A percentile compares a stretch with the other conserved stretches of the same genome.
These are phyloP conservation scores for Helotiales sp. DNA, from an alignment of 2,329 filamentous ascomycete genomes.

Conservation along the genomic window DNA sequence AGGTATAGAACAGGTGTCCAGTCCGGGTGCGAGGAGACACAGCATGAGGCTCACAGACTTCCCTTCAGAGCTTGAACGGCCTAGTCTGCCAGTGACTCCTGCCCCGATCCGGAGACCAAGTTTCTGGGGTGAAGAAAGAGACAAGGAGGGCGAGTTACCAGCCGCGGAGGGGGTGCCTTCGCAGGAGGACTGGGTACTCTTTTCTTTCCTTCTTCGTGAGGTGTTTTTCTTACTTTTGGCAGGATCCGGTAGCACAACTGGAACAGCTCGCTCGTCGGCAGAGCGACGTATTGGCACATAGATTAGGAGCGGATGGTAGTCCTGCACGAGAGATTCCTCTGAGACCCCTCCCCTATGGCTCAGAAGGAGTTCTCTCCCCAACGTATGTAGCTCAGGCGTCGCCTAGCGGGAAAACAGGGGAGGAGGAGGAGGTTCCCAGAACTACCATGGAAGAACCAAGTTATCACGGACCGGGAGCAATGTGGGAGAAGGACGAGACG, in stretches of 20 bases:
- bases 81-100: conserved; percentile 88
- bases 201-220: conserved; percentile 51
- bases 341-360: conserved; percentile 58
- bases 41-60: conserved; percentile 82
- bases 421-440: conserved; percentile 27
- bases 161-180: conserved; percentile 81
- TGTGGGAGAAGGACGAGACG: conserved; percentile 58
- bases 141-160: conserved; percentile 66
- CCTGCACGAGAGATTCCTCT: conserved; percentile 50
- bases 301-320: conserved; percentile 49
- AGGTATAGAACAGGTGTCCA: conserved; percentile 40
- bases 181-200: conserved; percentile 95
- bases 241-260: conserved; percentile 74
- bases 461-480: conserved; percentile 55
- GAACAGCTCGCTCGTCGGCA: conserved; percentile 72
- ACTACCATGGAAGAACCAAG: conserved; percentile 50
- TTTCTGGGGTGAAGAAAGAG: conserved; percentile 64
- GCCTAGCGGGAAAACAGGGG: conserved; percentile 21
- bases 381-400: conserved; percentile 51
- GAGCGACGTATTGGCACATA: conserved; percentile 63
- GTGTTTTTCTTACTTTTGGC: conserved; percentile 50
- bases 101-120: conserved; percentile 74
- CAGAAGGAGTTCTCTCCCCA: conserved; percentile 52
- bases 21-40: conserved; percentile 45
- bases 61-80: conserved; percentile 79